Percentiles rank a stretch among this genome's conserved stretches.
phyloP scores from a whole-genome alignment of 768 basidiomycete genomes.

The Rhizopogon rudus region DNA sequence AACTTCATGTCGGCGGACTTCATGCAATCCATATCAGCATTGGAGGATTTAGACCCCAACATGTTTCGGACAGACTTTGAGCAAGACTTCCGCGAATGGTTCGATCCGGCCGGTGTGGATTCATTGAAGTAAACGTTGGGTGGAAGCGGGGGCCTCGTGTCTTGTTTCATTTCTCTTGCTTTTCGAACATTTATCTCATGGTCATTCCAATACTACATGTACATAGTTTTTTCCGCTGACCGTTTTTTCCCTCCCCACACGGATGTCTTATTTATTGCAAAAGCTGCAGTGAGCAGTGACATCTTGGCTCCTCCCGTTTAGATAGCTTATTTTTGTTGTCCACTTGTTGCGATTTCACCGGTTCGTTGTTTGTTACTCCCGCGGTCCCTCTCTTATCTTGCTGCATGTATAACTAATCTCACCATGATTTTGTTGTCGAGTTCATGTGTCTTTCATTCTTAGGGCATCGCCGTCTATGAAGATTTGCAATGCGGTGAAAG shows the following conservation, averaged over 20 bases:
- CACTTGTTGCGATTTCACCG: slow-evolving; percentile 7
- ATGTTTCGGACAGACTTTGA: slow-evolving; percentile 54
- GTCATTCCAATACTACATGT: slow-evolving; percentile 7
- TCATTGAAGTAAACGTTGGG: slow-evolving; percentile 16
- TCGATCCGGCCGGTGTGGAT: slow-evolving; percentile 47
- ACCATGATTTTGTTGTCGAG: neutral
- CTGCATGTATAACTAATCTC: slow-evolving; percentile 16
- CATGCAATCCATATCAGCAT: slow-evolving; percentile 36
- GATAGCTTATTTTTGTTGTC: slow-evolving; percentile 10
- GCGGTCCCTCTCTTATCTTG: neutral
- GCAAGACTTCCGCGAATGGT: slow-evolving; percentile 74
- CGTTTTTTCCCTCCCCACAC: slow-evolving; percentile 2
- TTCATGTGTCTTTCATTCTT: neutral
- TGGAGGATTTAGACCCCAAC: slow-evolving; percentile 34
- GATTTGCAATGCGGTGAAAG: neutral
- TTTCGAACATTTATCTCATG: slow-evolving; percentile 5
- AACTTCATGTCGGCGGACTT: slow-evolving; percentile 33
- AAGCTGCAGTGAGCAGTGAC: slow-evolving; percentile 17
- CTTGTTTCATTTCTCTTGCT: slow-evolving; percentile 9
- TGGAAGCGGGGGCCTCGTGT: slow-evolving; percentile 3
- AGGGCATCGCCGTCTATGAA: neutral
- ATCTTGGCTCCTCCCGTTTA: slow-evolving; percentile 5
- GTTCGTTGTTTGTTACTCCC: neutral
- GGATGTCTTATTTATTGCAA: slow-evolving; percentile 26
- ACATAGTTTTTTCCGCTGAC: slow-evolving; percentile 11